phyloP scores from a whole-genome alignment of 768 basidiomycete species.

The Mycena olivaceomarginata region DNA sequence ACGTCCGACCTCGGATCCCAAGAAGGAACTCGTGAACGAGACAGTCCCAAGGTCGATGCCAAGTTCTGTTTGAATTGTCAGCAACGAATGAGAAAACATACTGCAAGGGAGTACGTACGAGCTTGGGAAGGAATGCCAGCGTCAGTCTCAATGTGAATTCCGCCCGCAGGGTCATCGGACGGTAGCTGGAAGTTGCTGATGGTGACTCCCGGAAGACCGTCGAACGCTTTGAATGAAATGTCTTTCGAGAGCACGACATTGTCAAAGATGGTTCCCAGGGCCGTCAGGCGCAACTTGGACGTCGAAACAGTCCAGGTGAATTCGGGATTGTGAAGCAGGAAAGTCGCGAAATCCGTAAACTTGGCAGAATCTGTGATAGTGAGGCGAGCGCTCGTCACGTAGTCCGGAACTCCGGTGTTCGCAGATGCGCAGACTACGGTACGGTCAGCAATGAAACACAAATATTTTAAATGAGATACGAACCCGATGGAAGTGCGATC shows the following conservation, averaged over 20 bases:
- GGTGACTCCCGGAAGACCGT: constrained; percentile 80
- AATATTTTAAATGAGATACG: constrained; percentile 32
- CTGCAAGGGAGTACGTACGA: constrained; percentile 64
- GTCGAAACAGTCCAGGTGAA: constrained; percentile 87
- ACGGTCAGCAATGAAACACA: neutral
- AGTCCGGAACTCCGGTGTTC: constrained; percentile 79
- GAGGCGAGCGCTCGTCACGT: constrained; percentile 69
- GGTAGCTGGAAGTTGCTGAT: constrained; percentile 85
- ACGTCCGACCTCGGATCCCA: constrained; percentile 77
- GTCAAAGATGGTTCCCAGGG: constrained; percentile 83
- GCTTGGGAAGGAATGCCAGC: constrained; percentile 79
- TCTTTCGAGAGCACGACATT: constrained; percentile 77
- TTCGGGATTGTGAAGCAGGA: constrained; percentile 76
- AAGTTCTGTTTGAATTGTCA: constrained; percentile 66
- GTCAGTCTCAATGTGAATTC: constrained; percentile 83
- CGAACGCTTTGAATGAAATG: constrained; percentile 81
- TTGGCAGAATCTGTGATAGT: constrained; percentile 74
- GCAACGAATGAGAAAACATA: constrained; percentile 4
- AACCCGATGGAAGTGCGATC: constrained; percentile 77
- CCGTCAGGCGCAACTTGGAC: constrained; percentile 74
- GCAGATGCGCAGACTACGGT: constrained; percentile 79
- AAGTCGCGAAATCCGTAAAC: constrained; percentile 81
- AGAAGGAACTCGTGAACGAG: constrained; percentile 77
- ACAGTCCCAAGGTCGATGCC: constrained; percentile 83
- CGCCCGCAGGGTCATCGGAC: constrained; percentile 79